Percentiles rank a stretch among this genome's conserved stretches.
These are phyloP conservation scores for Russula sp. DNA, from an alignment of 768 basidiomycete species.

Conservation along the genomic window DNA sequence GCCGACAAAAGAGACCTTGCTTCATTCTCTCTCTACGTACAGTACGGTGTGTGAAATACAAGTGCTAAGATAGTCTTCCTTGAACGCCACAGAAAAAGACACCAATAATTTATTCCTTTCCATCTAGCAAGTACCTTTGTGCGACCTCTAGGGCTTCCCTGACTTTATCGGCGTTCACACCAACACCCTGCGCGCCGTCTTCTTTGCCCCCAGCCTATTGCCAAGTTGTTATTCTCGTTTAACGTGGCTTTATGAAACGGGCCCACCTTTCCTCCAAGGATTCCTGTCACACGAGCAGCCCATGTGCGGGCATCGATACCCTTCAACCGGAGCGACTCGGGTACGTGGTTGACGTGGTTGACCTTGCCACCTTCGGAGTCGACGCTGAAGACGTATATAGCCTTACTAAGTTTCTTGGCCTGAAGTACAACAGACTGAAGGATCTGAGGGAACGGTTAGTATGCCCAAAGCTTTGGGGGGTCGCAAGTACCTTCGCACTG, in stretches of 20 bases:
- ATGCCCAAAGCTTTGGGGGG: background rate
- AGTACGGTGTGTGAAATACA: background rate
- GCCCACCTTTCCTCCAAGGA: constrained; percentile 86
- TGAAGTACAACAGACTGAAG: constrained; percentile 69
- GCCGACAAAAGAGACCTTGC: no score
- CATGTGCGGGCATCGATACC: constrained; percentile 84
- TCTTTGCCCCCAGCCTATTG: constrained; percentile 89
- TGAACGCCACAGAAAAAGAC: background rate
- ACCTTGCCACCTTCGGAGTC: constrained; percentile 68
- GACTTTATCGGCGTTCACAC: constrained; percentile 54
- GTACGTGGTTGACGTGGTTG: constrained; percentile 81
- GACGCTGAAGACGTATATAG: constrained; percentile 82
- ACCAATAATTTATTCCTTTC: constrained; percentile 12
- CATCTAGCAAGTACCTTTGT: constrained; percentile 24
- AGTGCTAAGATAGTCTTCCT: background rate
- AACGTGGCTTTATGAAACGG: background rate
- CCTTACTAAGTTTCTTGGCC: constrained; percentile 77
- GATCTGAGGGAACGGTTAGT: constrained; percentile 40
- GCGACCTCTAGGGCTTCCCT: constrained; percentile 63
- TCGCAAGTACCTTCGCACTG: constrained; percentile 68
- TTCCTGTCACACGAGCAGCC: constrained; percentile 70
- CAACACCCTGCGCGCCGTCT: constrained; percentile 87
- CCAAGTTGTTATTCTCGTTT: background rate
- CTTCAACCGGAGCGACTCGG: constrained; percentile 52
- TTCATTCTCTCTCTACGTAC: no score